Base-by-base conservation (phyloP, 2,329 filamentous ascomycete species). In the Cytospora schulzeri region DNA sequence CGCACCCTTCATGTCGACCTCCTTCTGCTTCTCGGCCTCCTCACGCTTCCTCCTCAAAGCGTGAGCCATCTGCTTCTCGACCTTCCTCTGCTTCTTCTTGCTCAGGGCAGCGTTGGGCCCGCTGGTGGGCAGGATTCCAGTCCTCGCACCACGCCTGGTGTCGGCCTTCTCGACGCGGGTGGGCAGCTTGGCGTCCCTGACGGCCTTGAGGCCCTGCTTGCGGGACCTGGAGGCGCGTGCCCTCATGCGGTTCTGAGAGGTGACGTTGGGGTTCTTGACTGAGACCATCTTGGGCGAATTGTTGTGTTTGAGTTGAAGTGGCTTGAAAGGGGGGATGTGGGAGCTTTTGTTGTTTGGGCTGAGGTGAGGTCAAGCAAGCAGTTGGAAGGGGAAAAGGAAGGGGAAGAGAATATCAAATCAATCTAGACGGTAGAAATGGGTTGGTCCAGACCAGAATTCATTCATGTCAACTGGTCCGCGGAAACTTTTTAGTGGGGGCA, bases 211-310 rank as follows among this genome's bases (percentile, higher is more conserved):
- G 65, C 75, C 73, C 56, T 75, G 71, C 68, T 82, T 82, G 60
- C 77, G 78, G 50, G 76, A 74, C 68, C 76, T 80, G 60, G 80
- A 76, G 24, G 79, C 77, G 66, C 78, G 77, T 41, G 81, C 81
- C 22, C 77, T 77, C 48, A 82, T 74, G 17, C 83, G 80, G 78
- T 85, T 85, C 71, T 81, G 81, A 60, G 82, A 85, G 12, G 79
- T 78, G 55, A 77, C 79, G 79, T 87, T 87, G 71, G 84, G 84
- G 76, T 85, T 87, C 68, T 83, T 82, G 70, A 85, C 80, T 56
- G 83, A 86, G 19, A 81, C 79, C 83, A 85, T 86, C 24, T 62
- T 73, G 67, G 62, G n/a, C 29, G 50, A n/a, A 19, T 31, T 24
- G 24, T 28, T 14, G 17, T 14, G 17, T 0, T 35, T n/a, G n/a